Evolutionary conservation across 2,329 filamentous ascomycete genomes (phyloP), one percentile per base, ranked within the genome.

Genomic region (Fusarium cicatricum): DNA sequence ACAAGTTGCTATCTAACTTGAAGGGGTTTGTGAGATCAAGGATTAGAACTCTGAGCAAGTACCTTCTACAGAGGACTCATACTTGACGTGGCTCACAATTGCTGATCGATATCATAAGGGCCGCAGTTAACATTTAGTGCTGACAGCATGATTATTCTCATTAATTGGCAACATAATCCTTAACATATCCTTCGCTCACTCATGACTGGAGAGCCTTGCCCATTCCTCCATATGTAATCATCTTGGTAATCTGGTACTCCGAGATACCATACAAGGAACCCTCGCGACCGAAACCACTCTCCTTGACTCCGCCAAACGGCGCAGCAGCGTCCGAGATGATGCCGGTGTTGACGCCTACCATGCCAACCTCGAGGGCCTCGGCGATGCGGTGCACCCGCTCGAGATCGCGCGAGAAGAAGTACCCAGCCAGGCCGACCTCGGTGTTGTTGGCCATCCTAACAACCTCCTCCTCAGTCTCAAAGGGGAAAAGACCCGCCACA

Each of bases 361-460:
- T 96, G 47, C 91, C 92, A 1, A 94, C 90, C 72, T 96, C 90
- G 33, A 96, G 77, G 14, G 82, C 81, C 75, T 90, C 88, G 0
- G 87, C 85, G 0, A 91, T 83, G 41, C 88, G 80, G 65, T 80
- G 77, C 23, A 85, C 81, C 7, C 88, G 77, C 68, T 83, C 78
- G 11, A 90, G 58, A 68, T 90, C 83, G 43, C 78, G 76, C 6
- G 85, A 92, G 81, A 91, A 98, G 80, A 99, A 97, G 78, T 98
- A 98, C 1, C 91, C 94, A 0, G 94, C 95, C 31, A 99, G 82
- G 1, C 95, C 95, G 32, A 98, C 93, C 46, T 94, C 88, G 1
- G 91, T 82, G 36, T 79, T 76, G 75, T 99, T 99, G 4, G 95
- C 94, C 63, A 94, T 77, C 60, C 84, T 81, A 26, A 98, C 86